A percentile compares a stretch with the other conserved stretches of the same genome.
Conservation (phyloP, 164 flowering plant genomes). For the Euptelea pleiosperma region DNA sequence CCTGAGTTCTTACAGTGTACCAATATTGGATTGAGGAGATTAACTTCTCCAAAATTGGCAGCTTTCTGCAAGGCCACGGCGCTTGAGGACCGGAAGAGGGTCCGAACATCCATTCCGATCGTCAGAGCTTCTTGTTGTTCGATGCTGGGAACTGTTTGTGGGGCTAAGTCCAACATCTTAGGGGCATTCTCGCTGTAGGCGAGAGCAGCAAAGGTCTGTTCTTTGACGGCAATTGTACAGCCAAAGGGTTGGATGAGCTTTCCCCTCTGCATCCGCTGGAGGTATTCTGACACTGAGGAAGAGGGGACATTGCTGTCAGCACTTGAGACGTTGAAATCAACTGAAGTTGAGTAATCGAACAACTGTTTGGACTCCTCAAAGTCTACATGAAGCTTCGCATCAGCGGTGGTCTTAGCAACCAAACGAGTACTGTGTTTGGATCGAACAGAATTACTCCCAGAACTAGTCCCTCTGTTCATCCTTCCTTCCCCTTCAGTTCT, state of each 20-base stretch:
- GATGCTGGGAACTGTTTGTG: conserved; percentile 67
- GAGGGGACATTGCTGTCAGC: conserved; percentile 44
- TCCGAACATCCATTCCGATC: conserved; percentile 56
- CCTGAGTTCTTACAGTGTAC: conserved; percentile 58
- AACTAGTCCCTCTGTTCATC: conserved; percentile 47
- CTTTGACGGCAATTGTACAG: conserved; percentile 61
- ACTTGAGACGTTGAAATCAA: conserved; percentile 38
- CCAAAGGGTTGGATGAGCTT: conserved; percentile 65
- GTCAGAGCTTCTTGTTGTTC: conserved; percentile 60
- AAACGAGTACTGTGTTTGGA: conserved; percentile 52
- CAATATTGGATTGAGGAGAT: conserved; percentile 64
- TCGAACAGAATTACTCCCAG: conserved; percentile 50
- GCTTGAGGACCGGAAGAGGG: conserved; percentile 52
- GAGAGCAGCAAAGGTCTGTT: conserved; percentile 40
- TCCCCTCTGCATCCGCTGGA: conserved; percentile 62
- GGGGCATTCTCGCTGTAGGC: conserved; percentile 74
- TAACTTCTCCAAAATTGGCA: conserved; percentile 49
- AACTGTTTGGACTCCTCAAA: conserved; percentile 45
- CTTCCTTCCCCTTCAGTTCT: conserved; percentile 9
- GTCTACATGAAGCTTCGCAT: conserved; percentile 60
- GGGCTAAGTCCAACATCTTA: conserved; percentile 67
- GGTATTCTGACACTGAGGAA: conserved; percentile 52
- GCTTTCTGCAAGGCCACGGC: conserved; percentile 64
- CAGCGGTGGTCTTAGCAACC: conserved; percentile 53
- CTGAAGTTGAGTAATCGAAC: conserved; percentile 59